These are phyloP conservation scores for Aspergillus sp. DNA, from an alignment of 2,329 filamentous ascomycete species.

Conservation along the genomic window DNA sequence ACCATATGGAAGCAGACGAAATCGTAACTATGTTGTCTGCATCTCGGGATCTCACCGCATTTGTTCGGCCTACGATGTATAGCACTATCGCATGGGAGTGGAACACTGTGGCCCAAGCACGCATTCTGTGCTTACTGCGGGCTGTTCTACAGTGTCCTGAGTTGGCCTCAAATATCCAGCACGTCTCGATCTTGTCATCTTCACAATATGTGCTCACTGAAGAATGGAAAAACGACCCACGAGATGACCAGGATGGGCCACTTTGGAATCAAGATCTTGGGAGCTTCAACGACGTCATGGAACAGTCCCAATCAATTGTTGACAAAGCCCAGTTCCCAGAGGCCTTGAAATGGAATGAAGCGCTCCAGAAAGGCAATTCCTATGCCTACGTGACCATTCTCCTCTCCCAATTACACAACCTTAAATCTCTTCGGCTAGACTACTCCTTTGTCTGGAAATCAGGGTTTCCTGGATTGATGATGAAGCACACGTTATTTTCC, in stretches of 20 bases:
- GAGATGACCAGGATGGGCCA: neutral
- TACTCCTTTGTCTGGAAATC: conserved; percentile 1
- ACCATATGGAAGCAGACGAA: neutral
- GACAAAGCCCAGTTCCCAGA: neutral
- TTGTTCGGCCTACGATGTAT: neutral
- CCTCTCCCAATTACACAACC: neutral
- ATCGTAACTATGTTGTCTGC: neutral
- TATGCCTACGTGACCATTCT: neutral
- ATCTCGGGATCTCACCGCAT: neutral
- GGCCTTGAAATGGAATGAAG: neutral
- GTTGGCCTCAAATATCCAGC: neutral
- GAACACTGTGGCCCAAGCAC: neutral
- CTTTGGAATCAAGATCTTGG: neutral
- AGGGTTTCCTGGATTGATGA: neutral
- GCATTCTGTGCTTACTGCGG: neutral
- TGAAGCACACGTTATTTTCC: neutral
- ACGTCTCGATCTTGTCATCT: conserved; percentile 1
- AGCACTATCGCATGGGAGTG: neutral
- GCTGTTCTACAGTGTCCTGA: neutral
- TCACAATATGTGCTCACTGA: neutral
- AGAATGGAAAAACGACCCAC: neutral
- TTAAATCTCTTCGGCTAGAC: neutral
- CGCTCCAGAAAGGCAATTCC: neutral
- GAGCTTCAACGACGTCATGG: neutral
- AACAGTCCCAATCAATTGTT: conserved; percentile 1